phyloP scores from a whole-genome alignment of 2,329 filamentous ascomycete genomes.

The Pyrenophora teres region DNA sequence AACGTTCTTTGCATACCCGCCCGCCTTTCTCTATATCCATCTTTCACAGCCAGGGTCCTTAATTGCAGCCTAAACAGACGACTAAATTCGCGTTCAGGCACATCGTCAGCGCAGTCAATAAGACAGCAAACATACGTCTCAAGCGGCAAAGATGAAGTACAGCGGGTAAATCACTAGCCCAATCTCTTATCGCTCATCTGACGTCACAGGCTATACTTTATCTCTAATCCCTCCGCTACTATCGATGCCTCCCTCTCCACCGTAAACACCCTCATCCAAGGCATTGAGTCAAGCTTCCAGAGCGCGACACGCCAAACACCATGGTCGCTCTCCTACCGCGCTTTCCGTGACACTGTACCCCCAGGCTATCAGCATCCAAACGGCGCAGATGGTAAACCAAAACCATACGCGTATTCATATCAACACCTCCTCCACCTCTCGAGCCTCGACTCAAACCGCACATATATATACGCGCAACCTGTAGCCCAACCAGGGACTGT shows the following conservation, averaged over 20 bases:
- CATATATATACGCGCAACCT: slow-evolving; percentile 35
- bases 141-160: slow-evolving; percentile 22
- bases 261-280: slow-evolving; percentile 29
- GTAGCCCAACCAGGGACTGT: slow-evolving; percentile 18
- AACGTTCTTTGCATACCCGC: no score
- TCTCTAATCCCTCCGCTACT: slow-evolving; percentile 32
- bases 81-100: no score
- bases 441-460: slow-evolving; percentile 22
- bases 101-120: no score
- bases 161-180: slow-evolving; percentile 17
- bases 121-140: not conserved
- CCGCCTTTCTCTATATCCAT: no score
- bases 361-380: slow-evolving; percentile 14
- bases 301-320: slow-evolving; percentile 23
- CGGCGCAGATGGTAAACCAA: slow-evolving; percentile 20
- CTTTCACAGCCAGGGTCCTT: no score
- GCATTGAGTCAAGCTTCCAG: slow-evolving; percentile 35
- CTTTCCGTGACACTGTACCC: slow-evolving; percentile 40
- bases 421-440: slow-evolving; percentile 39
- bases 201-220: slow-evolving; percentile 38
- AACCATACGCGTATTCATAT: slow-evolving; percentile 29
- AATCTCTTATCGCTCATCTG: not conserved
- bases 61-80: no score
- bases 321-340: slow-evolving; percentile 42
- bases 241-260: slow-evolving; percentile 30